Evolutionary conservation across 2,329 filamentous ascomycete species (phyloP).

Genomic region (Aspergillus sergii): DNA sequence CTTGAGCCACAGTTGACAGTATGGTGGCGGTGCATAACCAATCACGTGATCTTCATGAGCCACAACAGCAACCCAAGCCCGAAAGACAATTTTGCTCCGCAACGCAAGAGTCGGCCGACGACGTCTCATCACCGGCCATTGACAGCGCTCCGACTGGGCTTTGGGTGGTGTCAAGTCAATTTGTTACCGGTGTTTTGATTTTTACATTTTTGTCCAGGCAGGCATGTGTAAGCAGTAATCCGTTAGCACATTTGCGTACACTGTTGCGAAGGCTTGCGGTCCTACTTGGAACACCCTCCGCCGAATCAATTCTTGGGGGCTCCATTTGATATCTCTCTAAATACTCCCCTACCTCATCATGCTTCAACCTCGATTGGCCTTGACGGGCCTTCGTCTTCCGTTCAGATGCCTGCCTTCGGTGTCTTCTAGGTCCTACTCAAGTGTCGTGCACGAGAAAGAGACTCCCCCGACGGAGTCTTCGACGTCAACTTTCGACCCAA

Average conservation of each 20-base stretch:
- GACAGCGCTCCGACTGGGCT: slow-evolving; percentile 14
- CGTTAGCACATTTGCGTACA: neutral
- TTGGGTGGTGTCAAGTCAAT: slow-evolving; percentile 13
- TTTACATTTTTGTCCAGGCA: neutral
- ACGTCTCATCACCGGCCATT: slow-evolving; percentile 14
- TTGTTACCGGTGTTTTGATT: neutral
- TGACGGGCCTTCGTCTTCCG: slow-evolving; percentile 53
- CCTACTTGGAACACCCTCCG: slow-evolving; percentile 2
- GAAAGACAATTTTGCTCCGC: slow-evolving; percentile 28
- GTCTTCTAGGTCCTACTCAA: slow-evolving; percentile 57
- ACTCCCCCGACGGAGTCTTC: slow-evolving; percentile 28
- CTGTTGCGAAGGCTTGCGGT: neutral
- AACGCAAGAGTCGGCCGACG: slow-evolving; percentile 6
- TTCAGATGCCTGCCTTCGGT: slow-evolving; percentile 50
- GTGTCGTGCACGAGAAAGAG: slow-evolving; percentile 43
- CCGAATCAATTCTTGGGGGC: slow-evolving; percentile 9
- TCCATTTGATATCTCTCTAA: neutral
- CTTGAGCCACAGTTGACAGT: neutral
- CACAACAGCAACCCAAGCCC: slow-evolving; percentile 18
- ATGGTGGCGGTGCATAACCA: slow-evolving; percentile 18
- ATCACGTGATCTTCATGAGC: slow-evolving; percentile 24
- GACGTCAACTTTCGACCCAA: slow-evolving; percentile 40
- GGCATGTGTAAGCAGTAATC: slow-evolving; percentile 19
- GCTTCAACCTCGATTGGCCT: slow-evolving; percentile 68
- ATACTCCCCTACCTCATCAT: slow-evolving; percentile 45